Evolutionary conservation across 495 filamentous ascomycete genomes (phyloP).

Genomic region (Wilcoxina mikolae): DNA sequence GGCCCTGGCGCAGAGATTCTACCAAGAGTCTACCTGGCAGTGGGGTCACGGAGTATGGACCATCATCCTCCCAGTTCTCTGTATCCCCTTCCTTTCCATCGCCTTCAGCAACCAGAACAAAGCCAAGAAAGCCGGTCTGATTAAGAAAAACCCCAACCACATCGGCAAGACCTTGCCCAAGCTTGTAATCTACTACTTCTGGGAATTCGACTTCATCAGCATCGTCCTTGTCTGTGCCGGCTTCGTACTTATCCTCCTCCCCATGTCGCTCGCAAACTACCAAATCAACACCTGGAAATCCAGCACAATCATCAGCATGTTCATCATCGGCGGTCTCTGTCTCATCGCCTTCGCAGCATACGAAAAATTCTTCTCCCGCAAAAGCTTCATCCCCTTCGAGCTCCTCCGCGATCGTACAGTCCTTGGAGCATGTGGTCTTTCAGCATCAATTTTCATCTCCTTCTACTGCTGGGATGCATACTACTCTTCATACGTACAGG

Average conservation of each 20-base stretch:
- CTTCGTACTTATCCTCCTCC: conserved; percentile 49
- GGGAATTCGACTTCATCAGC: conserved; percentile 47
- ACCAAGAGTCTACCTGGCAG: conserved; percentile 38
- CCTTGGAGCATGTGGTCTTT: conserved; percentile 43
- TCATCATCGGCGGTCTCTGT: conserved; percentile 41
- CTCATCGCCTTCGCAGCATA: conserved; percentile 45
- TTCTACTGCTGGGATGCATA: conserved; percentile 51
- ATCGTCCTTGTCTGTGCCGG: conserved; percentile 42
- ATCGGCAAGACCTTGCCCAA: conserved; percentile 34
- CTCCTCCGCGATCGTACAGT: conserved; percentile 48
- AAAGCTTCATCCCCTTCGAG: conserved; percentile 44
- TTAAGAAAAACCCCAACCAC: conserved; percentile 4
- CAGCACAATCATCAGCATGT: conserved; percentile 40
- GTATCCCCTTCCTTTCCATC: conserved; percentile 38
- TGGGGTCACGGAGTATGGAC: conserved; percentile 52
- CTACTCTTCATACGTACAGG: conserved; percentile 48
- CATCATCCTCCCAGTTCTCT: conserved; percentile 43
- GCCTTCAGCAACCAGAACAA: conserved; percentile 46
- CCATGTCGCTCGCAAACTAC: conserved; percentile 41
- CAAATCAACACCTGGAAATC: conserved; percentile 38
- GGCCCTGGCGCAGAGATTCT: conserved; percentile 35
- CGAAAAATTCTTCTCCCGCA: conserved; percentile 42
- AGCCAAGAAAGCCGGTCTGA: conserved; percentile 35
- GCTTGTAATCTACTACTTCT: conserved; percentile 37
- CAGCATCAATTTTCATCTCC: conserved; percentile 42